Evolutionary conservation across 352 stramenopile genomes (phyloP), one percentile per base, ranked within the genome.

Genomic region (Pythium pectinolyticum): DNA sequence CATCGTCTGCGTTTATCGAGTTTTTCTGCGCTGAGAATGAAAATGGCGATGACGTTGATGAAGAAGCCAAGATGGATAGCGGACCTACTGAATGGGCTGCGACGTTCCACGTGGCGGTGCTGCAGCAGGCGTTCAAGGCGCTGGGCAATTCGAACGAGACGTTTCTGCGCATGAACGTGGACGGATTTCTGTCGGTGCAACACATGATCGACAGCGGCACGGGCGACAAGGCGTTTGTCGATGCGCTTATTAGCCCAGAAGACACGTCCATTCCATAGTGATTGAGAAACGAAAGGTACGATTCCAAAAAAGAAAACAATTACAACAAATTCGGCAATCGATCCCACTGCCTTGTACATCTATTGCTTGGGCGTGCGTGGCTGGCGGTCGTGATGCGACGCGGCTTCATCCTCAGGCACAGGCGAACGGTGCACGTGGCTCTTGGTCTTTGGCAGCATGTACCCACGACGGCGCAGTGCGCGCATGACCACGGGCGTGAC

Each of bases 51-150:
- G 48, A 31, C 7, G 39, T n/a, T 9, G 39, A 45, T 10, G 39
- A 24, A 24, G 17, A 22, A 14, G 39, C 39, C 6, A 24, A 15
- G 39, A 15, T 45, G 39, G 15, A n/a, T n/a, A n/a, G n/a, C n/a
- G n/a, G n/a, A n/a, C n/a, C n/a, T 45, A n/a, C 3, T 45, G 53
- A 63, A 17, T 84, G 73, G 61, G 67, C 66, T 0, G 80, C 83
- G 25, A 90, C 75, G 25, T 95, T 95, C 57, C 86, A 95, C 53
- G 84, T 92, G 17, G 84, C 74, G 1, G 78, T 95, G 61, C 72
- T 95, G 30, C 86, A 95, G 55, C 80, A 90, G 41, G 84, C 82
- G 12, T 87, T 95, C 59, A 91, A 93, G 62, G 86, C 83, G 15
- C 70, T 95, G 7, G 66, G 66, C 7, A 64, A 91, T 69, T 90